Evolutionary conservation across 2,329 filamentous ascomycete species (phyloP).

Genomic region (Curvularia sp.): DNA sequence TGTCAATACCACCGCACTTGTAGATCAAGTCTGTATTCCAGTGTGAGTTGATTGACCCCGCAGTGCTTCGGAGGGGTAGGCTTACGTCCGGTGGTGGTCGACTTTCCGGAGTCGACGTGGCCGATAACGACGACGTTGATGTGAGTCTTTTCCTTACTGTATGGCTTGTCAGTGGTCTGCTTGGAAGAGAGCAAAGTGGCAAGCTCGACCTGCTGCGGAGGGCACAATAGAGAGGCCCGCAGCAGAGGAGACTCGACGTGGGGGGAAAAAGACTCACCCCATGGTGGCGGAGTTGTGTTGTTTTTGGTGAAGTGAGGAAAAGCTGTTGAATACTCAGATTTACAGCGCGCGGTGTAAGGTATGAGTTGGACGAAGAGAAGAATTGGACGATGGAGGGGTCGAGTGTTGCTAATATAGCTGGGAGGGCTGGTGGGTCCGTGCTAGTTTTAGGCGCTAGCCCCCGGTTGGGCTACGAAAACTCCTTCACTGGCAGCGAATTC

Average conservation of each 20-base stretch:
- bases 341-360: conserved; percentile 23
- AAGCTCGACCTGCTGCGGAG: background rate
- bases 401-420: conserved; percentile 20
- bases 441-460: conserved; percentile 22
- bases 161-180: conserved; percentile 42
- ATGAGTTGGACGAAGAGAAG: conserved; percentile 25
- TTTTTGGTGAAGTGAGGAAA: conserved; percentile 36
- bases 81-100: conserved; percentile 87
- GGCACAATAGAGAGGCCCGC: conserved; percentile 2
- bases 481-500: conserved; percentile 22
- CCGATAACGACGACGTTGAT: conserved; percentile 97
- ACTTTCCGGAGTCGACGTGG: conserved; percentile 99
- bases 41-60: conserved; percentile 42
- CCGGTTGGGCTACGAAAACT: conserved; percentile 25
- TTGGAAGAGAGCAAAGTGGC: background rate
- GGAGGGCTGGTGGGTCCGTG: conserved; percentile 15
- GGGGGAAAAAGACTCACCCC: conserved; percentile 60
- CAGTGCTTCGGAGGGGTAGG: conserved; percentile 40
- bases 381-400: conserved; percentile 16
- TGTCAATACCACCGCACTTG: conserved; percentile 99
- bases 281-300: conserved; percentile 61
- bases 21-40: conserved; percentile 89
- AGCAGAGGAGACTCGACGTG: conserved; percentile 19
- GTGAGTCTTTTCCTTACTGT: conserved; percentile 93
- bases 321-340: conserved; percentile 36